phyloP scores from a whole-genome alignment of 2,329 filamentous ascomycete species.

The Claviceps sorghi region DNA sequence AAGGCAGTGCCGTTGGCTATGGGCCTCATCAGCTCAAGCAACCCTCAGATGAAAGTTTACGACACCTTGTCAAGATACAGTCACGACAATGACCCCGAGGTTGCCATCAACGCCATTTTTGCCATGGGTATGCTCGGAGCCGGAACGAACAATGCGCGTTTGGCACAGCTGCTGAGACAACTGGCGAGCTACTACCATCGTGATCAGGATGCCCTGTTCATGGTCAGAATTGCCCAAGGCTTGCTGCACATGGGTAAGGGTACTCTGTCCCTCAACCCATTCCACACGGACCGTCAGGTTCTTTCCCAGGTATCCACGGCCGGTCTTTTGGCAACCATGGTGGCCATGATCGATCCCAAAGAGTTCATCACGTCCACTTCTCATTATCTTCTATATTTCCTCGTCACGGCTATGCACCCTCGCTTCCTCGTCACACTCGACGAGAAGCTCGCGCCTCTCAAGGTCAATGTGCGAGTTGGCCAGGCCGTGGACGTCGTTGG shows the following conservation, averaged over 20 bases:
- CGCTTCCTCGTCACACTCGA: slow-evolving; percentile 93
- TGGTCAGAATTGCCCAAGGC: slow-evolving; percentile 97
- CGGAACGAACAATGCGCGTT: slow-evolving; percentile 92
- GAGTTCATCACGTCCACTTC: slow-evolving; percentile 52
- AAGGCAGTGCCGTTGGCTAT: slow-evolving; percentile 92
- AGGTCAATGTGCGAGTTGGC: slow-evolving; percentile 90
- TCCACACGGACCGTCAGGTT: slow-evolving; percentile 96
- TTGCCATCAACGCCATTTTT: slow-evolving; percentile 96
- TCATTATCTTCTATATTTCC: slow-evolving; percentile 94
- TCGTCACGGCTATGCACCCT: slow-evolving; percentile 92
- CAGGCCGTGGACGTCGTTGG: slow-evolving; percentile 97
- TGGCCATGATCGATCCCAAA: slow-evolving; percentile 92
- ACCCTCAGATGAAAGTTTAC: slow-evolving; percentile 99
- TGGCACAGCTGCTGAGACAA: slow-evolving; percentile 87
- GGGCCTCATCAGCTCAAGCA: slow-evolving; percentile 92
- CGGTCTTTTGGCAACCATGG: slow-evolving; percentile 75
- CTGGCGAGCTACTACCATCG: slow-evolving; percentile 96
- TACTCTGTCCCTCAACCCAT: slow-evolving; percentile 89
- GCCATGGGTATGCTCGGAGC: slow-evolving; percentile 96
- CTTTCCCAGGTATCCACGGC: slow-evolving; percentile 83
- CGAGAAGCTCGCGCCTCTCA: slow-evolving; percentile 83
- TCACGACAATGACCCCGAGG: slow-evolving; percentile 96
- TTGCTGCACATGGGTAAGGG: slow-evolving; percentile 98
- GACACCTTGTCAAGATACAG: slow-evolving; percentile 95
- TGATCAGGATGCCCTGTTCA: slow-evolving; percentile 91